Conservation (phyloP, 1,284 basidiomycete genomes). For the Sporisorium iseilematis-ciliati region DNA sequence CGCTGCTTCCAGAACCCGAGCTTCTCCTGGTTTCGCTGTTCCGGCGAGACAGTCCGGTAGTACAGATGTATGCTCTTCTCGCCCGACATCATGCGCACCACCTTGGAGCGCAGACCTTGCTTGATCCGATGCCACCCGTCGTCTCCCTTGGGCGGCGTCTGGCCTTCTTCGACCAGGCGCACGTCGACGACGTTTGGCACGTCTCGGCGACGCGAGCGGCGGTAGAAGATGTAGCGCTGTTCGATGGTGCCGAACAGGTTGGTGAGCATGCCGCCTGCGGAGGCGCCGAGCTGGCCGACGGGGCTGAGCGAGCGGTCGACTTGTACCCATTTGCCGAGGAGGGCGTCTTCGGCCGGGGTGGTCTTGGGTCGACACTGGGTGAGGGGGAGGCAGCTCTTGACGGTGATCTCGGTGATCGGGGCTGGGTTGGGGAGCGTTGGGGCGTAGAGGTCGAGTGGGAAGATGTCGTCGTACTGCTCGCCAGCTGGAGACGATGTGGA, state of each 20-base stretch:
- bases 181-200: conserved; percentile 58
- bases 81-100: conserved; percentile 29
- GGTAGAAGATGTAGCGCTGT: conserved; percentile 62
- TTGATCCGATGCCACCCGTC: conserved; percentile 58
- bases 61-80: conserved; percentile 50
- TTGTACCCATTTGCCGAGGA: conserved; percentile 88
- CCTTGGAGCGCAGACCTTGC: conserved; percentile 41
- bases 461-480: conserved; percentile 35
- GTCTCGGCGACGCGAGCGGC: conserved; percentile 40
- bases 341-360: conserved; percentile 79
- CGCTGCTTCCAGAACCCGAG: conserved; percentile 20
- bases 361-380: conserved; percentile 78
- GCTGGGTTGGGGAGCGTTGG: conserved; percentile 59
- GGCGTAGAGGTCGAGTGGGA: conserved; percentile 59
- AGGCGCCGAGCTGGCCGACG: conserved; percentile 69
- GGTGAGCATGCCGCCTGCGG: conserved; percentile 19
- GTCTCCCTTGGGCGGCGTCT: conserved; percentile 24
- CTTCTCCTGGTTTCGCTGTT: conserved; percentile 11
- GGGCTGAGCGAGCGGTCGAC: conserved; percentile 82
- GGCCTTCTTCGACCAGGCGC: conserved; percentile 41
- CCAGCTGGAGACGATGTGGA: neutral
- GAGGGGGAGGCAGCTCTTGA: conserved; percentile 78
- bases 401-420: conserved; percentile 78
- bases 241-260: conserved; percentile 49
- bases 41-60: conserved; percentile 34